A percentile compares a stretch with the other conserved stretches of the same genome.
Evolutionary conservation across 2,329 filamentous ascomycete genomes (phyloP).

Genomic region (Ceratocystis cubensis): DNA sequence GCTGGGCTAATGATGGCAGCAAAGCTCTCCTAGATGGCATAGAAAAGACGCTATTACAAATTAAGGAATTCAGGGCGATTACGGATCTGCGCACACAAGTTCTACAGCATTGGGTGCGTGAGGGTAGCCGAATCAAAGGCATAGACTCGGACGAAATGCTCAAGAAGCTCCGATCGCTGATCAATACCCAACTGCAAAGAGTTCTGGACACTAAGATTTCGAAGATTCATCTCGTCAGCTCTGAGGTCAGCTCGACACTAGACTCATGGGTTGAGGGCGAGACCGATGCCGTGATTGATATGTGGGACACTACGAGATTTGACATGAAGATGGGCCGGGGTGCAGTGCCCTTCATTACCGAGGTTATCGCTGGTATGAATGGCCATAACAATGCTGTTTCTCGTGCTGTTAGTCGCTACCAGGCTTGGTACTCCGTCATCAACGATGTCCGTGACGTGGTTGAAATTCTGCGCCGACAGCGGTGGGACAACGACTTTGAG

Average conservation of each 20-base stretch:
- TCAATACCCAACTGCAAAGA: conserved; percentile 54
- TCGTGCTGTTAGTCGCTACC: conserved; percentile 49
- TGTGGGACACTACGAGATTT: conserved; percentile 53
- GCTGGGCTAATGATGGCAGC: conserved; percentile 52
- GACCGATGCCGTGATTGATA: conserved; percentile 38
- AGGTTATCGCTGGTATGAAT: conserved; percentile 55
- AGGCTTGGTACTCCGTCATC: conserved; percentile 62
- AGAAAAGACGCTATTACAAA: conserved; percentile 43
- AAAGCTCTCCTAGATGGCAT: conserved; percentile 50
- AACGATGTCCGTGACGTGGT: conserved; percentile 52
- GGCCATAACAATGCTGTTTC: conserved; percentile 59
- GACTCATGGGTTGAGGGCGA: conserved; percentile 45
- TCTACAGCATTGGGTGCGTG: conserved; percentile 62
- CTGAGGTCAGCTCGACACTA: conserved; percentile 49
- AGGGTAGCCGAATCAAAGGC: conserved; percentile 50
- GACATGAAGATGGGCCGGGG: conserved; percentile 54
- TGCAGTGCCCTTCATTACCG: conserved; percentile 54
- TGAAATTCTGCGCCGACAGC: conserved; percentile 51
- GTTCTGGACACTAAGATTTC: conserved; percentile 52
- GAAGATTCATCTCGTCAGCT: conserved; percentile 52
- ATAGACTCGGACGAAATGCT: conserved; percentile 58
- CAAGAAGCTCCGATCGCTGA: conserved; percentile 51
- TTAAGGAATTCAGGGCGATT: conserved; percentile 55
- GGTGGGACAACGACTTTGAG: conserved; percentile 64
- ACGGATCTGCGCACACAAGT: conserved; percentile 57